Conservation (phyloP, 176 grass and related monocot species). For the Eleusine indica region DNA sequence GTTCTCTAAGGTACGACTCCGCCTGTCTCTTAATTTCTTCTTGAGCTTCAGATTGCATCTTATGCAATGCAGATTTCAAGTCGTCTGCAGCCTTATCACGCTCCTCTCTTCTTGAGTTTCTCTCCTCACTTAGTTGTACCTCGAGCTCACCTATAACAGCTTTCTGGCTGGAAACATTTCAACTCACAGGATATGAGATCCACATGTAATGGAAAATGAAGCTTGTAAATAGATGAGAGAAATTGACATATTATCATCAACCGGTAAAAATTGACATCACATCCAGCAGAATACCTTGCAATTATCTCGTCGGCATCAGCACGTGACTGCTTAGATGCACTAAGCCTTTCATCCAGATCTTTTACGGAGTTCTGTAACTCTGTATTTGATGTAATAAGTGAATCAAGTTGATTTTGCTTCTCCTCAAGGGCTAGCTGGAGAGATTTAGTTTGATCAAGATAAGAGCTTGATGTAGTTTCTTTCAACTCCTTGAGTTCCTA, state of each 20-base stretch:
- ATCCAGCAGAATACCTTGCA: slow-evolving; percentile 59
- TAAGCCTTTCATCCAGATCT: slow-evolving; percentile 88
- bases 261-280: neutral
- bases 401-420: slow-evolving; percentile 71
- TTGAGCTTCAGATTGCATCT: slow-evolving; percentile 65
- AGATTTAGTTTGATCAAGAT: slow-evolving; percentile 74
- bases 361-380: slow-evolving; percentile 68
- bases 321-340: slow-evolving; percentile 82
- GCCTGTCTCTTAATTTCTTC: slow-evolving; percentile 80
- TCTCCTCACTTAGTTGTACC: slow-evolving; percentile 79
- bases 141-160: slow-evolving; percentile 85
- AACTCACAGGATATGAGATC: slow-evolving; percentile 9
- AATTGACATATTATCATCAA: slow-evolving; percentile 1
- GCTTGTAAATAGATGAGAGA: neutral
- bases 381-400: slow-evolving; percentile 55
- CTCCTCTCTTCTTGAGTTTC: slow-evolving; percentile 89
- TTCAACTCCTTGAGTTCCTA: slow-evolving; percentile 87
- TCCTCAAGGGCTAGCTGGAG: slow-evolving; percentile 64
- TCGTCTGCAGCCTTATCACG: slow-evolving; percentile 76
- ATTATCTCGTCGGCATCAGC: slow-evolving; percentile 89
- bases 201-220: slow-evolving; percentile 13
- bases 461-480: slow-evolving; percentile 63
- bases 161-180: slow-evolving; percentile 78
- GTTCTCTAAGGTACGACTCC: slow-evolving; percentile 71
- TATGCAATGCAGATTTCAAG: slow-evolving; percentile 82